Conservation (phyloP, 768 basidiomycete species). For the Dentipellis sp. region DNA sequence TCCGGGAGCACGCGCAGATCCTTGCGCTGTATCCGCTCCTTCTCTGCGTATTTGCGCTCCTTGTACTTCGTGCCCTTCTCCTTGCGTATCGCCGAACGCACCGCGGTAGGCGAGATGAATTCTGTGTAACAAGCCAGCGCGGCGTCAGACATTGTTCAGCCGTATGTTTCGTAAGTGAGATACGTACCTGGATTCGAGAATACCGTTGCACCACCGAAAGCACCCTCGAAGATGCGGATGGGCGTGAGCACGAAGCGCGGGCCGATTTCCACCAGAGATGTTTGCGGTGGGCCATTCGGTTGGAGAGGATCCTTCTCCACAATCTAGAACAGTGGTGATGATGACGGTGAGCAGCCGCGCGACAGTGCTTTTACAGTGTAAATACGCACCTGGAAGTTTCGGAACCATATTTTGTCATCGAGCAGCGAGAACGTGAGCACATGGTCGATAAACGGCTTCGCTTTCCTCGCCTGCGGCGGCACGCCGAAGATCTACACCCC, state of each 20-base stretch:
- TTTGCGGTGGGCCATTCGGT: conserved; percentile 77
- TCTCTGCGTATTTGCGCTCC: conserved; percentile 69
- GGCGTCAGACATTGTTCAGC: neutral
- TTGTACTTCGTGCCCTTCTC: conserved; percentile 78
- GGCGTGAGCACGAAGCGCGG: conserved; percentile 96
- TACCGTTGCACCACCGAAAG: conserved; percentile 90
- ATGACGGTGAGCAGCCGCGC: neutral
- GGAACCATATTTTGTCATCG: conserved; percentile 97
- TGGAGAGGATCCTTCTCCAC: conserved; percentile 89
- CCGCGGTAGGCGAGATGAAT: conserved; percentile 83
- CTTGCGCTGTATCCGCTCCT: conserved; percentile 54
- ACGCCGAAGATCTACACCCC: conserved; percentile 81
- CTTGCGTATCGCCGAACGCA: conserved; percentile 59
- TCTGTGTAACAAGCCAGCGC: conserved; percentile 36
- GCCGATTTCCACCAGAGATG: conserved; percentile 91
- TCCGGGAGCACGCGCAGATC: conserved; percentile 57
- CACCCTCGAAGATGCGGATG: conserved; percentile 96
- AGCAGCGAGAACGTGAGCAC: conserved; percentile 93
- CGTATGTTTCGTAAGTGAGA: neutral
- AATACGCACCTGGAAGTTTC: conserved; percentile 86
- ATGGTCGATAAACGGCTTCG: conserved; percentile 98
- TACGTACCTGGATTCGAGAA: conserved; percentile 87
- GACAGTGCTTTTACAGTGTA: neutral
- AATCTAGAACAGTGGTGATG: conserved; percentile 43
- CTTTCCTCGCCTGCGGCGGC: conserved; percentile 78